A percentile compares a stretch with the other conserved stretches of the same genome.
These are phyloP conservation scores for Parmelia sp. DNA, from an alignment of 495 filamentous ascomycete species.

Conservation along the genomic window DNA sequence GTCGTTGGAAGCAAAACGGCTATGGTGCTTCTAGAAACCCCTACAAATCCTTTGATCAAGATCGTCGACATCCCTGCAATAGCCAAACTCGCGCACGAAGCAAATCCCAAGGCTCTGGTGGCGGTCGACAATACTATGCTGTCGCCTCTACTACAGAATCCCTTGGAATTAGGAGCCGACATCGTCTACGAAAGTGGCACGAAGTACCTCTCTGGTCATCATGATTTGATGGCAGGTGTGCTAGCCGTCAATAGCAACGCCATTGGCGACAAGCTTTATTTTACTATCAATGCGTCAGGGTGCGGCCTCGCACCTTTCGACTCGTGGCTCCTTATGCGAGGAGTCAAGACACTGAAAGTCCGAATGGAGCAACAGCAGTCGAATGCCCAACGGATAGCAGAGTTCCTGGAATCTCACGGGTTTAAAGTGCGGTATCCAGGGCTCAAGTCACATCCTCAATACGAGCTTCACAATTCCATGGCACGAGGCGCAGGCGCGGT, in stretches of 20 bases:
- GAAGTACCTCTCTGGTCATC: conserved; percentile 95
- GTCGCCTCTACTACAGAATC: conserved; percentile 84
- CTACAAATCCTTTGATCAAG: conserved; percentile 97
- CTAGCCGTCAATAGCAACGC: conserved; percentile 76
- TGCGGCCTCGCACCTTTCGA: conserved; percentile 93
- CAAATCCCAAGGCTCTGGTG: conserved; percentile 75
- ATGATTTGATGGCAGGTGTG: conserved; percentile 98
- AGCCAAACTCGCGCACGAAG: conserved; percentile 64
- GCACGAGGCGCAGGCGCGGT: conserved; percentile 90
- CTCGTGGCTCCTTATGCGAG: conserved; percentile 88
- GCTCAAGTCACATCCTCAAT: conserved; percentile 88
- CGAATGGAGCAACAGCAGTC: conserved; percentile 97
- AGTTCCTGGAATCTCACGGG: conserved; percentile 84
- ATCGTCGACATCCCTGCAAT: conserved; percentile 86
- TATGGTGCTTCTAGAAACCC: conserved; percentile 94
- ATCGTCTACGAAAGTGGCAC: conserved; percentile 96
- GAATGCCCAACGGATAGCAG: conserved; percentile 83
- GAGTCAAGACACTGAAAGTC: conserved; percentile 91
- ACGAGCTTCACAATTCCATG: conserved; percentile 91
- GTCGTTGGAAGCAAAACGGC: conserved; percentile 72
- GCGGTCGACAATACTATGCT: conserved; percentile 98
- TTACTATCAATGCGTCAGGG: conserved; percentile 91
- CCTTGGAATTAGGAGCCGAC: conserved; percentile 88
- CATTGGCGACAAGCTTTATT: conserved; percentile 85
- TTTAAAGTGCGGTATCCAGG: conserved; percentile 95